These are phyloP conservation scores for Beverwykella pulmonaria DNA, from an alignment of 495 filamentous ascomycete genomes.

Conservation along the genomic window DNA sequence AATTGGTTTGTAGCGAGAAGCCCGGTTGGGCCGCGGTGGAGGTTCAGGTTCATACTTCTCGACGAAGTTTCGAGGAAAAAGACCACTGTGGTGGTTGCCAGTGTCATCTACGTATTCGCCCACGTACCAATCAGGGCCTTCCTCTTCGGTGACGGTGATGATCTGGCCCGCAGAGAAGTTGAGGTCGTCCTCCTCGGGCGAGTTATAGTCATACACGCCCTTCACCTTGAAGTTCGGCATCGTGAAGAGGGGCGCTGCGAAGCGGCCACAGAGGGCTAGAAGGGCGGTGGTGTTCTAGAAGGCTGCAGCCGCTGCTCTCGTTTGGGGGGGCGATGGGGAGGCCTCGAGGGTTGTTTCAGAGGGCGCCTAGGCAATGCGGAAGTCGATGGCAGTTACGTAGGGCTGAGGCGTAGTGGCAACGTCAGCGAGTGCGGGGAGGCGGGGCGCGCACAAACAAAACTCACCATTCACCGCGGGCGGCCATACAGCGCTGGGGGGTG, in stretches of 20 bases:
- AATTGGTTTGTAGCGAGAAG: constrained; percentile 67
- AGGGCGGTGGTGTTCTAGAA: constrained; percentile 37
- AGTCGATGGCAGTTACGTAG: constrained; percentile 21
- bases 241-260: constrained; percentile 10
- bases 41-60: constrained; percentile 90
- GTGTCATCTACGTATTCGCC: constrained; percentile 81
- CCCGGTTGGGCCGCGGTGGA: constrained; percentile 79
- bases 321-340: not conserved
- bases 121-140: constrained; percentile 93
- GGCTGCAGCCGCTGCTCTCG: constrained; percentile 18
- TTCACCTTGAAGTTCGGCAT: constrained; percentile 85
- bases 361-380: constrained; percentile 2
- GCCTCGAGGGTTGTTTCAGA: constrained; percentile 16
- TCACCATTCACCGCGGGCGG: not conserved
- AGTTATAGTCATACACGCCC: constrained; percentile 90
- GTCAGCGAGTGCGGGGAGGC: constrained; percentile 2
- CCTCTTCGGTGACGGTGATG: constrained; percentile 88
- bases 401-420: constrained; percentile 12
- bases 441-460: not conserved
- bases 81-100: constrained; percentile 77
- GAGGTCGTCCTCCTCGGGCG: constrained; percentile 91
- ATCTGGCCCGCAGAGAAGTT: constrained; percentile 82
- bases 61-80: constrained; percentile 97
- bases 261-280: constrained; percentile 8
- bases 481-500: constrained; percentile 1